phyloP scores from a whole-genome alignment of 2,329 filamentous ascomycete genomes.

The Diplodia sapinea region DNA sequence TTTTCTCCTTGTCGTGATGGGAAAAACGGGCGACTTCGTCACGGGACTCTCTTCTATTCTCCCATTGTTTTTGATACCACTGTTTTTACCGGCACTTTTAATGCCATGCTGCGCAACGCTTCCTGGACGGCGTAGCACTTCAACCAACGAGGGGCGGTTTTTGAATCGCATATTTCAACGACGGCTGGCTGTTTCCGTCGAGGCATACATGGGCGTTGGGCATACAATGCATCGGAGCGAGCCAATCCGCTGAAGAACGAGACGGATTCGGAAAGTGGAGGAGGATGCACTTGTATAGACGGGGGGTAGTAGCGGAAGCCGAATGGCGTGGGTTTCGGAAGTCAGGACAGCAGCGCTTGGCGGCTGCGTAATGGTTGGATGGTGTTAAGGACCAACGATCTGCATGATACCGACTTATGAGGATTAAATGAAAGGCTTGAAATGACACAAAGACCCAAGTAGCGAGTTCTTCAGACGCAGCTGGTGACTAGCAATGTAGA shows the following conservation, averaged over 20 bases:
- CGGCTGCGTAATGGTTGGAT: neutral
- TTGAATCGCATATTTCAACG: neutral
- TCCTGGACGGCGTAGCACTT: neutral
- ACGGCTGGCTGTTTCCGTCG: slow-evolving; percentile 25
- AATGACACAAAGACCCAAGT: neutral
- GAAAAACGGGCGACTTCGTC: neutral
- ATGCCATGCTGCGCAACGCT: slow-evolving; percentile 12
- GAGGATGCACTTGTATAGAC: slow-evolving; percentile 9
- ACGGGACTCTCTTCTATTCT: neutral
- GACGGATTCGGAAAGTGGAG: neutral
- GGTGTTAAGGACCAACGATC: neutral
- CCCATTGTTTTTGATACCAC: slow-evolving; percentile 30
- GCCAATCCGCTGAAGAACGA: neutral
- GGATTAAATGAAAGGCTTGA: slow-evolving; percentile 24
- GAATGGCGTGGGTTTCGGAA: neutral
- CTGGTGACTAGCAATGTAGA: neutral
- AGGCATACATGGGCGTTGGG: slow-evolving; percentile 12
- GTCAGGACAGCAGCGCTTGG: neutral
- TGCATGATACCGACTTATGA: slow-evolving; percentile 24
- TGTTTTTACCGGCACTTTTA: slow-evolving; percentile 13
- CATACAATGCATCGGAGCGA: neutral
- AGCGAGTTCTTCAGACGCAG: neutral
- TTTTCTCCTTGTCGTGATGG: slow-evolving; percentile 5
- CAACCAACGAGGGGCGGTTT: neutral
- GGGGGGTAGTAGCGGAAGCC: neutral